Evolutionary conservation across 768 basidiomycete species (phyloP).

Genomic region (Podaxis mareebaensis): DNA sequence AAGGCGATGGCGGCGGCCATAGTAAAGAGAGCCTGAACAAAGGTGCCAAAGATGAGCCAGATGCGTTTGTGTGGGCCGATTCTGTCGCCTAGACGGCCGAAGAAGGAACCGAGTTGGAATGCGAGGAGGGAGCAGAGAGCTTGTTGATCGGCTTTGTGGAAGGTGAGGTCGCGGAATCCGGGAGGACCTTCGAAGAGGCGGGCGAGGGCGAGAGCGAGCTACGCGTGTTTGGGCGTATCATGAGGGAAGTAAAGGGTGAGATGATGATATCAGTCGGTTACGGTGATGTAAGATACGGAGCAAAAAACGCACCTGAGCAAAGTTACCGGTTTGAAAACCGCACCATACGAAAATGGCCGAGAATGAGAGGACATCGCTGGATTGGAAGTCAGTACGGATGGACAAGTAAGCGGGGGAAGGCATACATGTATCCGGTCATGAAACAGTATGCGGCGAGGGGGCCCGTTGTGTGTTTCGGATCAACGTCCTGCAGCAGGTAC

Average conservation of each 20-base stretch:
- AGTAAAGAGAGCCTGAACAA: slow-evolving; percentile 75
- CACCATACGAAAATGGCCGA: slow-evolving; percentile 84
- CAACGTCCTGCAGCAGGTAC: slow-evolving; percentile 47
- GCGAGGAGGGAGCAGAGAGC: slow-evolving; percentile 76
- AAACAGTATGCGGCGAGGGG: slow-evolving; percentile 68
- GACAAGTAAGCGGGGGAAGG: background rate
- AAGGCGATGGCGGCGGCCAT: slow-evolving; percentile 71
- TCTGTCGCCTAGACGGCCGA: slow-evolving; percentile 84
- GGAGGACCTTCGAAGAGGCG: slow-evolving; percentile 65
- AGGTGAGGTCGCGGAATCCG: slow-evolving; percentile 51
- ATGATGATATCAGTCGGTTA: background rate
- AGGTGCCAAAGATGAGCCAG: slow-evolving; percentile 74
- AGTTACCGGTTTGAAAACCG: slow-evolving; percentile 83
- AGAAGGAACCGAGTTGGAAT: slow-evolving; percentile 77
- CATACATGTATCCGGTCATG: slow-evolving; percentile 78
- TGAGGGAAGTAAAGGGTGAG: background rate
- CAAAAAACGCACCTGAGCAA: slow-evolving; percentile 51
- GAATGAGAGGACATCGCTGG: slow-evolving; percentile 71
- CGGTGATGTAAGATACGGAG: background rate
- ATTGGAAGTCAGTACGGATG: background rate
- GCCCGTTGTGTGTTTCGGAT: slow-evolving; percentile 48
- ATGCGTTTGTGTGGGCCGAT: slow-evolving; percentile 70
- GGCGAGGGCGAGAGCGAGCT: slow-evolving; percentile 80
- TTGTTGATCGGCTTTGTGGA: slow-evolving; percentile 83
- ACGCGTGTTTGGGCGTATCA: background rate